phyloP scores from a whole-genome alignment of 2,329 filamentous ascomycete genomes.

The Aaosphaeria pasadenensis region DNA sequence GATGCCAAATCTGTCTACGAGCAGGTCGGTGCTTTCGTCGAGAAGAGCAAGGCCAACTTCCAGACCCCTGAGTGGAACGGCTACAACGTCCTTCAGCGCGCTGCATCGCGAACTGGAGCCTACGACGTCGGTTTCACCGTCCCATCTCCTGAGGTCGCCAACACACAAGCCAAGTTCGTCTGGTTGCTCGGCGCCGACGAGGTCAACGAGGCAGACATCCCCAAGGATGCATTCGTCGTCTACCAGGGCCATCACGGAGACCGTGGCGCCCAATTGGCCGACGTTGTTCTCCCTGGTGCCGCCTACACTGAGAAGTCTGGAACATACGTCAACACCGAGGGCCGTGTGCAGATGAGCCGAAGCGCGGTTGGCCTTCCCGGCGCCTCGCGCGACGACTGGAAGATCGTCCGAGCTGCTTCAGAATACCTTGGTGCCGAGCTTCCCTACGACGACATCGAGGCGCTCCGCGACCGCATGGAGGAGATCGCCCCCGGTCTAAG shows the following conservation, averaged over 20 bases:
- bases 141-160: conserved; percentile 75
- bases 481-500: conserved; percentile 90
- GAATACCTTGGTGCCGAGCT: conserved; percentile 87
- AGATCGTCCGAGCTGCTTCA: conserved; percentile 89
- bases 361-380: conserved; percentile 86
- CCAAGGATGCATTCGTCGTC: conserved; percentile 92
- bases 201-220: conserved; percentile 78
- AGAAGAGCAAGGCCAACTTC: conserved; percentile 90
- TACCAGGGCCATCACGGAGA: conserved; percentile 99
- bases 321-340: conserved; percentile 97
- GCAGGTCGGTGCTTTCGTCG: conserved; percentile 82
- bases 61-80: conserved; percentile 90
- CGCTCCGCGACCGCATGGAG: conserved; percentile 86
- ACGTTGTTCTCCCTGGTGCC: conserved; percentile 88
- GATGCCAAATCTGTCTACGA: conserved; percentile 95
- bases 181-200: conserved; percentile 98
- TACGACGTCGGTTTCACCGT: conserved; percentile 95
- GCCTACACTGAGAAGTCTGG: conserved; percentile 96
- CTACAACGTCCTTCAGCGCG: conserved; percentile 93
- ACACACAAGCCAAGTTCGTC: conserved; percentile 88
- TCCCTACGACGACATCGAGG: conserved; percentile 88
- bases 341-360: conserved; percentile 89
- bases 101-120: conserved; percentile 86
- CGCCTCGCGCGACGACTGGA: conserved; percentile 94
- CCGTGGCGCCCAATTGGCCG: conserved; percentile 84